Evolutionary conservation across 108 stramenopile genomes (phyloP).

Genomic region (Skeletonema marinoi): DNA sequence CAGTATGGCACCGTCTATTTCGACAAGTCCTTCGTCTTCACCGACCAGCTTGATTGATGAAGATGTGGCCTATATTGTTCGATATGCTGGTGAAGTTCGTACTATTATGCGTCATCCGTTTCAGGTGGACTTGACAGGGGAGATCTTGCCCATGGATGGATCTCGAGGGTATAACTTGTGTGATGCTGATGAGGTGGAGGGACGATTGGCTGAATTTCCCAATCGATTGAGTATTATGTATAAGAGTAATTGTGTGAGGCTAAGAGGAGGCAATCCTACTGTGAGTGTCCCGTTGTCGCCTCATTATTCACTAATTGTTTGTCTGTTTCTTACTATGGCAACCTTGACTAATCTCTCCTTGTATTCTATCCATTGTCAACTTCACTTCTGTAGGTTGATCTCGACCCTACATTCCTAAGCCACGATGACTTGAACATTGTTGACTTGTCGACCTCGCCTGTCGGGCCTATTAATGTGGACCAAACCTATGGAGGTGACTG

Average conservation of each 20-base stretch:
- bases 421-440: conserved; percentile 30
- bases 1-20: conserved; percentile 9
- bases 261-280: conserved; percentile 43
- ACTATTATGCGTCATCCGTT: conserved; percentile 35
- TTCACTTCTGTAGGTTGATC: conserved; percentile 5
- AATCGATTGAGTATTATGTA: conserved; percentile 33
- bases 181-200: conserved; percentile 41
- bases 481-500: conserved; percentile 41
- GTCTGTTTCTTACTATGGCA: too few species aligned
- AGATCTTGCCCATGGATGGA: conserved; percentile 37
- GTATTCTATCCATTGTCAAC: background rate
- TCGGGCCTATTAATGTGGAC: conserved; percentile 28
- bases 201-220: conserved; percentile 3
- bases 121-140: conserved; percentile 27
- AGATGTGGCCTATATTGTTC: conserved; percentile 35
- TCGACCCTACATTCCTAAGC: conserved; percentile 41
- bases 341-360: background rate
- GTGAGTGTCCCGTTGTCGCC: background rate
- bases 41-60: conserved; percentile 28
- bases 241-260: conserved; percentile 10
- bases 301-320: too few species aligned
- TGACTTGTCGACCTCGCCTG: conserved; percentile 18
- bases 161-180: conserved; percentile 26
- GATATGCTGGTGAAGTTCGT: conserved; percentile 36
- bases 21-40: conserved; percentile 5